These are phyloP conservation scores for Hemisphaericaspora nanyangensis DNA, from an alignment of 805 yeast genomes.

Conservation along the genomic window DNA sequence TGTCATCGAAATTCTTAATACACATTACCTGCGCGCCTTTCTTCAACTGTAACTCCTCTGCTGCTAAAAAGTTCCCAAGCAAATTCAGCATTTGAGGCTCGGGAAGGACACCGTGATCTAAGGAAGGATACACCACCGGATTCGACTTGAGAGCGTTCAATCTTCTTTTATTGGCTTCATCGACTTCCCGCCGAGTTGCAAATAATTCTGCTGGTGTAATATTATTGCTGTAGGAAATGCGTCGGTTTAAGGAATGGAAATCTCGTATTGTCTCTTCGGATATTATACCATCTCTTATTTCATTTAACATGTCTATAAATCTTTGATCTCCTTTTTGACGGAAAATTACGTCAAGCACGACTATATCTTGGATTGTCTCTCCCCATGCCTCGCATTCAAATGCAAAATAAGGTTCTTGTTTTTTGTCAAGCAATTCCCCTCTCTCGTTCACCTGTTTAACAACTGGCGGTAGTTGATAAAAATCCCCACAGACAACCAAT, in stretches of 20 bases:
- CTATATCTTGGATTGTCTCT: conserved; percentile 50
- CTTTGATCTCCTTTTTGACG: conserved; percentile 72
- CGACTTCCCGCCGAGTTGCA: conserved; percentile 71
- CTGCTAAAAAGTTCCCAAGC: conserved; percentile 60
- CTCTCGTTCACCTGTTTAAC: conserved; percentile 27
- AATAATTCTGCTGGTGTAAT: conserved; percentile 72
- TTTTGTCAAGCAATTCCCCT: conserved; percentile 19
- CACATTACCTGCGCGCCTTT: conserved; percentile 81
- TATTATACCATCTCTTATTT: conserved; percentile 63
- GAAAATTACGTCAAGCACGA: conserved; percentile 62
- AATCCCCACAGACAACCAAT: conserved; percentile 73
- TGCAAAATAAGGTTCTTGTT: conserved; percentile 44
- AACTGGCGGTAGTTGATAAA: conserved; percentile 80
- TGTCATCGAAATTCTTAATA: conserved; percentile 68
- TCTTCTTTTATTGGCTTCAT: conserved; percentile 54
- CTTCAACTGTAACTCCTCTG: conserved; percentile 52
- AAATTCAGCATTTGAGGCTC: conserved; percentile 40
- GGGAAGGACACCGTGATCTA: conserved; percentile 53
- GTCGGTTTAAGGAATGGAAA: conserved; percentile 51
- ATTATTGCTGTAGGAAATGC: conserved; percentile 49
- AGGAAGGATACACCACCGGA: conserved; percentile 41
- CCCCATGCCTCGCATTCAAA: conserved; percentile 67
- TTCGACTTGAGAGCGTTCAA: conserved; percentile 45
- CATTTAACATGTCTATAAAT: conserved; percentile 72
- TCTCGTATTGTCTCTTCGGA: conserved; percentile 43